Evolutionary conservation across 2,329 filamentous ascomycete species (phyloP).

Genomic region (Fusarium sp.): DNA sequence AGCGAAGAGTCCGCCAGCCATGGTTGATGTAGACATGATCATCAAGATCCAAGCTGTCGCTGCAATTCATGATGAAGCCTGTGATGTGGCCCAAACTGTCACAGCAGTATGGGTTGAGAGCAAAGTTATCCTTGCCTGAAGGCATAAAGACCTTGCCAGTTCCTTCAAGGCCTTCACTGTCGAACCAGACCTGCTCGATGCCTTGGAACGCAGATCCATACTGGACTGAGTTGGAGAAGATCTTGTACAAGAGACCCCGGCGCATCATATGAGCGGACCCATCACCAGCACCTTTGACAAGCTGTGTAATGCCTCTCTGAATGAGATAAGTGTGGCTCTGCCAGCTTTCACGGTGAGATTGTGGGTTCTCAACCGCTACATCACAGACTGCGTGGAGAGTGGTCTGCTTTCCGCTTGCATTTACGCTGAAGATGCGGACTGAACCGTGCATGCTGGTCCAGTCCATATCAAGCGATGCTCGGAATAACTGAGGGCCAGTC

Average conservation of each 20-base stretch:
- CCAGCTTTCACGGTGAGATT: not conserved
- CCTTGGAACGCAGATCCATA: constrained; percentile 64
- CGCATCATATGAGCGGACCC: constrained; percentile 14
- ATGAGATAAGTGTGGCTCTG: not conserved
- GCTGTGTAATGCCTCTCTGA: not conserved
- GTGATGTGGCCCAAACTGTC: constrained; percentile 68
- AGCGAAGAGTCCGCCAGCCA: constrained; percentile 65
- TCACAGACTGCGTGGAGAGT: not conserved
- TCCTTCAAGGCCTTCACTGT: constrained; percentile 37
- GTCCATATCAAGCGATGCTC: not conserved
- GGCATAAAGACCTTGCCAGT: constrained; percentile 61
- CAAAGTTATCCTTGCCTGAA: constrained; percentile 55
- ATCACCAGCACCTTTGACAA: not conserved
- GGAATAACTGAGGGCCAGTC: not conserved
- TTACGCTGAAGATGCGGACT: not conserved
- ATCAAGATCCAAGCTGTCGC: constrained; percentile 56
- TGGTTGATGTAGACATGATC: constrained; percentile 70
- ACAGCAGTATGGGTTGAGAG: constrained; percentile 68
- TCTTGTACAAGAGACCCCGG: constrained; percentile 67
- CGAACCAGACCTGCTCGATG: constrained; percentile 67
- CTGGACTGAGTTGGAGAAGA: constrained; percentile 64
- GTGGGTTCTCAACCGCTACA: not conserved
- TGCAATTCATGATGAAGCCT: constrained; percentile 69
- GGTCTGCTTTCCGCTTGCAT: not conserved
- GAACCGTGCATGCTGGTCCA: not conserved